phyloP scores from a whole-genome alignment of 2,329 filamentous ascomycete species.

The Nothophaeocryptopus gaeumannii region DNA sequence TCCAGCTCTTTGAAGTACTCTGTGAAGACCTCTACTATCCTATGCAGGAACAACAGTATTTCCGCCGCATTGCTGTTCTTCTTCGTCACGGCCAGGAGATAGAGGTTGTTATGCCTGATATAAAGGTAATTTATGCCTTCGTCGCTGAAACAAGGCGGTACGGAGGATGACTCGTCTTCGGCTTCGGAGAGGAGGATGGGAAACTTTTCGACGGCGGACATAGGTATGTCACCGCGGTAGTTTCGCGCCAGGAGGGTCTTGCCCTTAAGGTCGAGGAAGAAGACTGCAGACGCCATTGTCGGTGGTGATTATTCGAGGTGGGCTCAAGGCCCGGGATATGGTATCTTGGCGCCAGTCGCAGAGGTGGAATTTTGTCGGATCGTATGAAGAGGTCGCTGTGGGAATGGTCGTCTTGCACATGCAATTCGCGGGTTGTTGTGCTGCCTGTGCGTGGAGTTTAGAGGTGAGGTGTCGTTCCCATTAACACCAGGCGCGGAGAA shows the following conservation, averaged over 20 bases:
- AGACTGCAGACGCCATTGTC: conserved; percentile 91
- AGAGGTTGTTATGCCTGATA: conserved; percentile 98
- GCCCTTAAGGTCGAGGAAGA: conserved; percentile 99
- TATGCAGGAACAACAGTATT: conserved; percentile 96
- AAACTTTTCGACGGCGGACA: conserved; percentile 98
- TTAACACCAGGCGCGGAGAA: conserved; percentile 3
- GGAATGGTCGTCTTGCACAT: conserved; percentile 3
- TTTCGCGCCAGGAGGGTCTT: conserved; percentile 99
- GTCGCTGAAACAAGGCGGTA: conserved; percentile 95
- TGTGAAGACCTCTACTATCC: conserved; percentile 97
- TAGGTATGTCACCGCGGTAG: conserved; percentile 97
- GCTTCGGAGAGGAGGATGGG: conserved; percentile 93
- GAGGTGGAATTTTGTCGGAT: too few relatives aligned
- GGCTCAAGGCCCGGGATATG: conserved; percentile 26
- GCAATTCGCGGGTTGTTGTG: conserved; percentile 1
- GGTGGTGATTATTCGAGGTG: conserved; percentile 8
- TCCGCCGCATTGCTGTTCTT: conserved; percentile 98
- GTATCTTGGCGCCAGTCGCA: too few relatives aligned
- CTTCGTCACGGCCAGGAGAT: conserved; percentile 95
- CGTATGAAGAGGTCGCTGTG: not conserved
- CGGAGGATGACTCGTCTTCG: conserved; percentile 97
- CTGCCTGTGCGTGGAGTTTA: conserved; percentile 6
- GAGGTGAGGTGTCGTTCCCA: conserved; percentile 3
- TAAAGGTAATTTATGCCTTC: conserved; percentile 99
- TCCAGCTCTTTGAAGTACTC: conserved; percentile 99